A percentile compares a stretch with the other conserved stretches of the same genome.
These are phyloP conservation scores for Clitopilus hobsonii DNA, from an alignment of 768 basidiomycete species.

Conservation along the genomic window DNA sequence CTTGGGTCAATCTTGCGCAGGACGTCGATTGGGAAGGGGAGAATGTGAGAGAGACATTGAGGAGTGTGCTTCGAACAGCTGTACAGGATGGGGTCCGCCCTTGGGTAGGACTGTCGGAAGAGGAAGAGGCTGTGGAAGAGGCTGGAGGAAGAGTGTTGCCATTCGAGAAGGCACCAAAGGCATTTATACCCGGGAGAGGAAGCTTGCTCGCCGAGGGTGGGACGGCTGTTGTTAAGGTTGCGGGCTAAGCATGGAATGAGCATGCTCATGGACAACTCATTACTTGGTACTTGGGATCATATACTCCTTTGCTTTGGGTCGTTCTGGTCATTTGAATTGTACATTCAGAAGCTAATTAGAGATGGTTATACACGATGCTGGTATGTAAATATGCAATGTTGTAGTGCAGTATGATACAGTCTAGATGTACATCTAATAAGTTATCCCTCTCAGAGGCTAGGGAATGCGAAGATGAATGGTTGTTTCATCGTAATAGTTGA, in stretches of 20 bases:
- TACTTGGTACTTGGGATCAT: not conserved
- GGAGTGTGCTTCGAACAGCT: slow-evolving; percentile 35
- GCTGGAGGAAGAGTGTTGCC: slow-evolving; percentile 32
- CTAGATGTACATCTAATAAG: slow-evolving; percentile 1
- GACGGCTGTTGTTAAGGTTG: slow-evolving; percentile 41
- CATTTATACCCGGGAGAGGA: slow-evolving; percentile 34
- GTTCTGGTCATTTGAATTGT: not conserved
- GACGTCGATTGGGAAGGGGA: slow-evolving; percentile 84
- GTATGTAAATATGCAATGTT: not conserved
- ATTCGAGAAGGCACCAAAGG: slow-evolving; percentile 51
- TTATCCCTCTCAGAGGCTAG: not conserved
- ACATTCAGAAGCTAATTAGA: not conserved
- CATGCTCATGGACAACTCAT: slow-evolving; percentile 1
- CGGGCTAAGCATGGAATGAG: slow-evolving; percentile 18
- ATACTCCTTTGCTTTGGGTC: not conserved
- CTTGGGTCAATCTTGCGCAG: slow-evolving; percentile 76
- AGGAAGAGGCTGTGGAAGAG: slow-evolving; percentile 9
- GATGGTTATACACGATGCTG: not conserved
- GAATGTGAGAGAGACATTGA: slow-evolving; percentile 54
- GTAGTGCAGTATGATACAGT: not conserved
- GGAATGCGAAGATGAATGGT: not conserved
- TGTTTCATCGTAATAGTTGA: not conserved
- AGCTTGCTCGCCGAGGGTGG: slow-evolving; percentile 35
- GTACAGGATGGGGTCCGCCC: slow-evolving; percentile 39
- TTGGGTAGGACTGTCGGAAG: slow-evolving; percentile 31